Evolutionary conservation across 2,329 filamentous ascomycete genomes (phyloP).

Genomic region (Daldinia sp.): DNA sequence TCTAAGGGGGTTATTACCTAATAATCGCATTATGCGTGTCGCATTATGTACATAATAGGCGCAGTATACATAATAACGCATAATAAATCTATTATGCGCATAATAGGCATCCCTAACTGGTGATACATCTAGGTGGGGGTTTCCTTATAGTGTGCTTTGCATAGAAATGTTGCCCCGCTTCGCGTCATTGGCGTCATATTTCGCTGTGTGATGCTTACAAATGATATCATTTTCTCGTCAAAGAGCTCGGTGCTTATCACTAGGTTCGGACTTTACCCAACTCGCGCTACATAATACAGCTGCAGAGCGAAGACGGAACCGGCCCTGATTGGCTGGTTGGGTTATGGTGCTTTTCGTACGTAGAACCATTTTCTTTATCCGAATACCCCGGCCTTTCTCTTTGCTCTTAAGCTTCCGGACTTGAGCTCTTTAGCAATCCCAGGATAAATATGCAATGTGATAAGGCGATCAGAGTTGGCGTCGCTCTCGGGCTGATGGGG

Average conservation of each 20-base stretch:
- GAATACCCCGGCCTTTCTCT: too few relatives aligned
- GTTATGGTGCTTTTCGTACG: neutral
- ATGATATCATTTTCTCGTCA: slow-evolving; percentile 42
- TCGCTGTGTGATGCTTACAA: slow-evolving; percentile 40
- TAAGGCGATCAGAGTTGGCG: too few relatives aligned
- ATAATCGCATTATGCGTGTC: too few relatives aligned
- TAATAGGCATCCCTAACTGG: too few relatives aligned
- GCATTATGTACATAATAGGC: too few relatives aligned
- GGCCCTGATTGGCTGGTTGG: neutral
- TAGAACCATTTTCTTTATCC: neutral
- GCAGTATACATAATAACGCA: too few relatives aligned
- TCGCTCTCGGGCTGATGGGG: too few relatives aligned
- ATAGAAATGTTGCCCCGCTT: slow-evolving; percentile 36
- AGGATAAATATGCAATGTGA: too few relatives aligned
- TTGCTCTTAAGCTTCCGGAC: too few relatives aligned
- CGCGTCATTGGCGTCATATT: slow-evolving; percentile 41
- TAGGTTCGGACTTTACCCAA: slow-evolving; percentile 29
- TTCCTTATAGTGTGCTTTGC: slow-evolving; percentile 13
- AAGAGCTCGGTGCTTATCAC: slow-evolving; percentile 26
- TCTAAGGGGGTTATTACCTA: too few relatives aligned
- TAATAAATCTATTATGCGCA: too few relatives aligned
- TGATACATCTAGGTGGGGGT: slow-evolving; percentile 33
- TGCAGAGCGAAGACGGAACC: slow-evolving; percentile 23
- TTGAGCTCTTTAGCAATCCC: too few relatives aligned
- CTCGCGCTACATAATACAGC: slow-evolving; percentile 12